phyloP scores from a whole-genome alignment of 140 eudicot genomes.

The Senecio squalidus region DNA sequence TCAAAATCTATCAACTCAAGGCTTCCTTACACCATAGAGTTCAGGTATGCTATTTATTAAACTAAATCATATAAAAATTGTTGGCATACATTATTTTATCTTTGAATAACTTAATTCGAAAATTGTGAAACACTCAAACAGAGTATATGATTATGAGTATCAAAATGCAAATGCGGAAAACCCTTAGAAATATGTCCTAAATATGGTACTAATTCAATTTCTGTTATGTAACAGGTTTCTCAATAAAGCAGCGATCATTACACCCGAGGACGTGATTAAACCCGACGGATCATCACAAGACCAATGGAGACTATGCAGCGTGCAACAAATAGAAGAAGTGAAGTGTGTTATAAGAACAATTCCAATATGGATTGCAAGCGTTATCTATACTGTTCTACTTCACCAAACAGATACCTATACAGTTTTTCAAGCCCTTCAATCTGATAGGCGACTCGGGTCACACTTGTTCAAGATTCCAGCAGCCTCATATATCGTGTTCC shows the following conservation, averaged over 20 bases:
- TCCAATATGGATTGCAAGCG: constrained; percentile 62
- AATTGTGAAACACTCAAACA: too few species aligned
- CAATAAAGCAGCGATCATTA: constrained; percentile 65
- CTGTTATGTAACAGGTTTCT: constrained; percentile 55
- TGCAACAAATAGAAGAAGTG: constrained; percentile 71
- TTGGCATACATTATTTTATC: too few species aligned
- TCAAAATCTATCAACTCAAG: neutral
- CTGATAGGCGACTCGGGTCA: constrained; percentile 67
- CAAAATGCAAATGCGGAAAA: too few species aligned
- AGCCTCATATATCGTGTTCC: constrained; percentile 49
- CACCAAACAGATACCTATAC: constrained; percentile 66
- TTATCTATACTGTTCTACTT: constrained; percentile 47
- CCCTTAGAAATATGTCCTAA: too few species aligned
- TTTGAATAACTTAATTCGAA: too few species aligned
- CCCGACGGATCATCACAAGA: constrained; percentile 40
- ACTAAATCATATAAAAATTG: neutral
- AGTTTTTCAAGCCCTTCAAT: constrained; percentile 54
- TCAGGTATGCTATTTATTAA: neutral
- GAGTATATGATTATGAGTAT: too few species aligned
- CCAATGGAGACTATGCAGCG: constrained; percentile 54
- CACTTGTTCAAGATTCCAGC: constrained; percentile 58
- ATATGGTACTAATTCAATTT: too few species aligned
- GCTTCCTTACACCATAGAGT: neutral
- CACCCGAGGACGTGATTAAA: constrained; percentile 41
- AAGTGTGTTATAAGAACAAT: constrained; percentile 62